Evolutionary conservation across 1,284 basidiomycete genomes (phyloP).

Genomic region (Cutaneotrichosporon sp.): DNA sequence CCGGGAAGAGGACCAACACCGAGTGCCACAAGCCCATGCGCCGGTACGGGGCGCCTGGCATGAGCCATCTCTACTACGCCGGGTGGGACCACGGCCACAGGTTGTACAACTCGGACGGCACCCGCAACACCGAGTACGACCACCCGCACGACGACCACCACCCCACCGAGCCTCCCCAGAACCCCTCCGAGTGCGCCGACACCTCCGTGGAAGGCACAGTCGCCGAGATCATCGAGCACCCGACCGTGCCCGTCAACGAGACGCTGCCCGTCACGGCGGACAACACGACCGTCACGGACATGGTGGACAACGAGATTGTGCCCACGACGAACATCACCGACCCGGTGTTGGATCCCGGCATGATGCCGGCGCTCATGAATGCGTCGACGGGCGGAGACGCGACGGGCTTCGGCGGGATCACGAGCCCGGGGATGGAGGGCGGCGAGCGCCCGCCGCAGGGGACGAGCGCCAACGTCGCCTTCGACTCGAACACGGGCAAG

Average conservation of each 20-base stretch:
- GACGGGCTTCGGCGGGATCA: slow-evolving; percentile 3
- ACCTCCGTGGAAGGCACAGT: background rate
- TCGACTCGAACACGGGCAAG: background rate
- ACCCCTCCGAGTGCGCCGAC: background rate
- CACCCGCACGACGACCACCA: background rate
- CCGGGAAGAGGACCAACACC: too few species aligned
- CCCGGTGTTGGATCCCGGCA: background rate
- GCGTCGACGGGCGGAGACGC: slow-evolving; percentile 2
- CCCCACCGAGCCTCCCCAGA: background rate
- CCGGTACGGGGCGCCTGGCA: too few species aligned
- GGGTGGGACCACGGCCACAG: too few species aligned
- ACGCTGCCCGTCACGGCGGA: slow-evolving; percentile 3
- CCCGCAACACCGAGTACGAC: background rate
- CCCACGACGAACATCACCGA: slow-evolving; percentile 11
- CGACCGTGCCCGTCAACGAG: slow-evolving; percentile 4
- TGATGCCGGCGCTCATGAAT: slow-evolving; percentile 7
- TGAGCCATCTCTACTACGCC: too few species aligned
- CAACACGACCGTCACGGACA: slow-evolving; percentile 3
- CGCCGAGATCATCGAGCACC: slow-evolving; percentile 6
- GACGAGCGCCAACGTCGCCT: slow-evolving; percentile 14
- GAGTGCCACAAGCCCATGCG: too few species aligned
- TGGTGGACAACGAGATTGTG: slow-evolving; percentile 13
- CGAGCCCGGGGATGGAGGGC: background rate
- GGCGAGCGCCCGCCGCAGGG: slow-evolving; percentile 13
- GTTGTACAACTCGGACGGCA: too few species aligned